Evolutionary conservation across 2,329 filamentous ascomycete genomes (phyloP).

Genomic region (Thelonectria blattea): DNA sequence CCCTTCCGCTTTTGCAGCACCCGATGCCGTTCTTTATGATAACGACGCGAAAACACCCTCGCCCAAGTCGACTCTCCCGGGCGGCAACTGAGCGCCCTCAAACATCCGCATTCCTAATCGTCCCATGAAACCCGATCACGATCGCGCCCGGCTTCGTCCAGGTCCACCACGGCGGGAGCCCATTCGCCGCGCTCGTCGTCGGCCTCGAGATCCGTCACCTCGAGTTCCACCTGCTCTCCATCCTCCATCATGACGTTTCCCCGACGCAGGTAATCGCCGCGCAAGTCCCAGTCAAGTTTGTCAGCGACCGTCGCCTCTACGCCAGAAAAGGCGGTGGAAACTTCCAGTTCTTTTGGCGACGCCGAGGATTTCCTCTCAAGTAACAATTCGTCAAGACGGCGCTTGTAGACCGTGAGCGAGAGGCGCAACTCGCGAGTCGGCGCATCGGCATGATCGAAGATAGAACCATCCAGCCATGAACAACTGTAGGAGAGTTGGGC

Average conservation of each 20-base stretch:
- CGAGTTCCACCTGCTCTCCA: constrained; percentile 55
- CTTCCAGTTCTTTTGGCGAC: constrained; percentile 49
- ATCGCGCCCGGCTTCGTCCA: constrained; percentile 59
- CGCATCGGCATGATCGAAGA: constrained; percentile 45
- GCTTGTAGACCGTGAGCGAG: constrained; percentile 60
- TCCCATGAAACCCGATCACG: constrained; percentile 58
- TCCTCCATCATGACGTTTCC: constrained; percentile 60
- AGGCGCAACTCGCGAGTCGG: constrained; percentile 49
- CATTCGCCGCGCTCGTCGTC: constrained; percentile 62
- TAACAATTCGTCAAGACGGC: constrained; percentile 56
- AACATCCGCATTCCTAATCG: constrained; percentile 34
- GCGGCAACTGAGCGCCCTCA: neutral
- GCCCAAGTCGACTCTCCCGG: neutral
- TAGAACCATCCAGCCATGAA: constrained; percentile 53
- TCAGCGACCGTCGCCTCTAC: constrained; percentile 41
- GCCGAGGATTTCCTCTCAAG: constrained; percentile 42
- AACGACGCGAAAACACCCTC: neutral
- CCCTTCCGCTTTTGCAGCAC: neutral
- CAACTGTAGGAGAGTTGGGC: constrained; percentile 62
- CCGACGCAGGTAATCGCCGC: constrained; percentile 54
- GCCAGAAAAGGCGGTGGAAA: constrained; percentile 54
- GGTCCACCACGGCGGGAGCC: constrained; percentile 58
- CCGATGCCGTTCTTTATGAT: neutral
- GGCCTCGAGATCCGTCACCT: constrained; percentile 57
- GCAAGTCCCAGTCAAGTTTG: constrained; percentile 62